phyloP scores from a whole-genome alignment of 192 early-diverging fungal genomes.

The Endogone sp. region DNA sequence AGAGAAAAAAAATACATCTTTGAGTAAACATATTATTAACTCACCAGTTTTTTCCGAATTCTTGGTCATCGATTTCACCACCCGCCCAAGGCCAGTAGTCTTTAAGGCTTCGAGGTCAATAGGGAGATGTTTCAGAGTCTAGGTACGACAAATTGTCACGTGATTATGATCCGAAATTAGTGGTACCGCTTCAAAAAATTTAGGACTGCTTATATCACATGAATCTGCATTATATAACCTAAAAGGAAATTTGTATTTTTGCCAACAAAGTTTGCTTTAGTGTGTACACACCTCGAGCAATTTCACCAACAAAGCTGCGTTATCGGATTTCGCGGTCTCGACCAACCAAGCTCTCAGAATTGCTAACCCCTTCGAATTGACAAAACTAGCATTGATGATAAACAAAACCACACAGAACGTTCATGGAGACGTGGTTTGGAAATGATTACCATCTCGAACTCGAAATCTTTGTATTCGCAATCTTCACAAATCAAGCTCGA shows the following conservation, averaged over 20 bases:
- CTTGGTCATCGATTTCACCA: neutral
- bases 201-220: neutral
- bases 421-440: neutral
- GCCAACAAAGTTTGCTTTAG: neutral
- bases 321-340: neutral
- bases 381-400: neutral
- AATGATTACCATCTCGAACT: neutral
- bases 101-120: neutral
- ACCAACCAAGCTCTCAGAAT: neutral
- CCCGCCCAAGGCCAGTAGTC: neutral
- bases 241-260: too few relatives aligned
- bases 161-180: too few relatives aligned
- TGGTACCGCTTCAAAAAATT: neutral
- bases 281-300: neutral
- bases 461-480: neutral
- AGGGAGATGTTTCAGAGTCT: neutral
- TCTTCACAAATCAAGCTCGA: neutral
- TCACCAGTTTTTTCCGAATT: neutral
- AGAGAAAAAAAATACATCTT: too few relatives aligned
- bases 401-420: neutral
- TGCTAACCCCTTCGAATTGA: neutral
- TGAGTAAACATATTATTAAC: too few relatives aligned
- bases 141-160: neutral
- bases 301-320: neutral
- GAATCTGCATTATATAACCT: neutral